Base-by-base conservation (phyloP, 2,329 filamentous ascomycete genomes). In the Cladobotryum mycophilum region DNA sequence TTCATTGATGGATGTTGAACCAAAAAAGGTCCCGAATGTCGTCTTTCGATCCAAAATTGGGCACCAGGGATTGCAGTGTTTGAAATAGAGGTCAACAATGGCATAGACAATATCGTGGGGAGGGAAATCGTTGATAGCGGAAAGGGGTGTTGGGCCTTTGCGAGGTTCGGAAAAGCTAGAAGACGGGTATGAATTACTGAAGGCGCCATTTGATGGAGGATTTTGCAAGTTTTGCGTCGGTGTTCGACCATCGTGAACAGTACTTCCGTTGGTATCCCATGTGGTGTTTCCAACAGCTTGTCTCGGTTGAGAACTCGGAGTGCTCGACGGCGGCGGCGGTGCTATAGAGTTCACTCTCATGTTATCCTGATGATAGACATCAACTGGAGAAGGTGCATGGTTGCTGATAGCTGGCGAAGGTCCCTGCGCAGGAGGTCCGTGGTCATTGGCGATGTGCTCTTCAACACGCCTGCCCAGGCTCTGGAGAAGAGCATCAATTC, bases 1-100 rank as follows among this genome's bases (percentile, higher is more conserved):
- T 48, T 73, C 70, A 34, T 59, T 61, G 30, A 72, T 55, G 0
- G 67, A 67, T 1, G 69, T 70, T 6, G 70, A 68, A 1, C 69
- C 69, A 37, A 73, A 73, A 49, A 74, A 67, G 17, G 58, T 61
- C 2, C 64, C 58, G 58, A 72, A 67, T 13, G 68, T 72, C 0
- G 70, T 68, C 49, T 73, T 72, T 7, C 71, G 66, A 41, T 74
- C 70, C 11, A 74, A 65, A 12, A 74, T 72, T 0, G 71, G 71
- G 45, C 70, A 73, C 80, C 80, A 84, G 0, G 80, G 79, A 56
- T 82, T 82, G 61, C 81, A 78, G 60, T 84, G 79, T 57, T 81
- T 81, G 68, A 84, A 83, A 64, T 80, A 84, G 7, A 83, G 67
- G 53, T 82, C 79, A 14, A 81, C 78, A 2, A 84, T 66, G 2